Conservation (phyloP, 306 rosid genomes). For the Cucumis hystrix region DNA sequence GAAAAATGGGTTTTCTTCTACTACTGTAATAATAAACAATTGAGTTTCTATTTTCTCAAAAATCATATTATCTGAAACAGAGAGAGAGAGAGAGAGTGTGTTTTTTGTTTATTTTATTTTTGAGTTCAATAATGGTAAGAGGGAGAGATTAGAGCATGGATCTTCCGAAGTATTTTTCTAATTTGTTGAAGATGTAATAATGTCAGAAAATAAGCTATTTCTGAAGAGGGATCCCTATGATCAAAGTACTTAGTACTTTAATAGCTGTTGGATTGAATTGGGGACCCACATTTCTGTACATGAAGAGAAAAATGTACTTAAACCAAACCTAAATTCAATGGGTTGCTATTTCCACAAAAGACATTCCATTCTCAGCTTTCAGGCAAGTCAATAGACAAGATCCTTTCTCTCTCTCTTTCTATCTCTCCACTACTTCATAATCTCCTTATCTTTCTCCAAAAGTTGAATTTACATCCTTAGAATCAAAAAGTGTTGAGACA, state of each 20-base stretch:
- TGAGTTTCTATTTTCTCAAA: not conserved
- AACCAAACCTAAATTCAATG: constrained; percentile 14
- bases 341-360: constrained; percentile 23
- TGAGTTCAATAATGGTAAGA: no score
- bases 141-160: no score
- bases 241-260: not conserved
- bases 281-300: constrained; percentile 30
- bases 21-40: not conserved
- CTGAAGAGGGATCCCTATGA: not conserved
- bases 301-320: not conserved
- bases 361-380: constrained; percentile 26
- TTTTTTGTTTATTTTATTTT: no score
- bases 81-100: not conserved
- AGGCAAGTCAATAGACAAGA: constrained; percentile 29
- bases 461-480: constrained; percentile 5
- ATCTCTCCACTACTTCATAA: constrained; percentile 29
- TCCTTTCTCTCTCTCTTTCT: constrained; percentile 12
- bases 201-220: not conserved
- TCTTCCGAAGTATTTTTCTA: not conserved
- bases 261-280: constrained; percentile 40
- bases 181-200: not conserved
- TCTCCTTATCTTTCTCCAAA: constrained; percentile 26
- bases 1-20: not conserved
- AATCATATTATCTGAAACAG: not conserved
- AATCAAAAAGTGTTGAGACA: not conserved